Evolutionary conservation across 352 stramenopile species (phyloP), one percentile per base, ranked within the genome.

Genomic region (Globisporangium emineosum): DNA sequence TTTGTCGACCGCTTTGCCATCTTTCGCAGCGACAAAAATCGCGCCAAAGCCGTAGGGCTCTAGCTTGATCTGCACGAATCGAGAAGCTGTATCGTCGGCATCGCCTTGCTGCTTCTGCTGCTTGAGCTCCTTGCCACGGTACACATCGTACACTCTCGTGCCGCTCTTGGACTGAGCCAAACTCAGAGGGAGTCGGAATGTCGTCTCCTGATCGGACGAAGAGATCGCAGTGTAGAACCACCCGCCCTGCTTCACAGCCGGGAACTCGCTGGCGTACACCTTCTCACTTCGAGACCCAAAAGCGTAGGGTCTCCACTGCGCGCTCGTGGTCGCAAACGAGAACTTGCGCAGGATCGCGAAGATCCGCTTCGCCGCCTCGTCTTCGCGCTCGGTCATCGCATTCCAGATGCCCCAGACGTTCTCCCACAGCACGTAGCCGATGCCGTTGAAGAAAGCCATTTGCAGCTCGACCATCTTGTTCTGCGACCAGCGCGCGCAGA

Each of bases 331-430:
- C 5, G 81, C 73, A 10, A 65, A 69, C 2, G 76, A 52, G 45
- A 95, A 93, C 21, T 76, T 56, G 29, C 83, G 82, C 50, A 93
- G 58, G 57, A 93, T 86, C 9, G 75, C 57, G 45, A 91, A 91
- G 61, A 76, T 78, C 2, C 83, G 75, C 72, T 83, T 88, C 40
- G 71, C 58, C 5, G 69, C 81, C 62, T 89, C 77, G 64, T 76
- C 77, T 71, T 96, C 86, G 9, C 83, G 82, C 50, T 74, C 66
- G 0, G 86, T 93, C 71, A 94, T 89, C 10, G 70, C 76, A 52
- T 93, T 94, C 83, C 81, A 95, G 32, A 94, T 93, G 17, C 88
- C 85, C 88, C 88, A 96, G 19, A 96, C 84, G 62, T 96, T 96
- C 52, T 96, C 88, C 88, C 88, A 96, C 5, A 91, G 67, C 23